Evolutionary conservation across 805 yeast species (phyloP).

Genomic region (Komagataella kurtzmanii): DNA sequence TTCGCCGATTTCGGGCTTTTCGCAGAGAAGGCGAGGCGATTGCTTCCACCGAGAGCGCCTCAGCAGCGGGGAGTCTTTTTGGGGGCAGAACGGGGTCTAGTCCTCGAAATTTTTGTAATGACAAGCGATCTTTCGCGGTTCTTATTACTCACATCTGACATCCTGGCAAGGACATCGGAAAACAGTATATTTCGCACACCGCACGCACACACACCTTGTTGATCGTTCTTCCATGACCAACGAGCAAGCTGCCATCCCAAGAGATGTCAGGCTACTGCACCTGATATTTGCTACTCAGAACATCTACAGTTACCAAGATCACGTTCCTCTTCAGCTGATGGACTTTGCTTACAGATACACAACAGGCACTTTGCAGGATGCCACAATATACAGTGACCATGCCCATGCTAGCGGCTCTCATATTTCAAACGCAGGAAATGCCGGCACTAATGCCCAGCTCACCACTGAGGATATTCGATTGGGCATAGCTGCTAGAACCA

Average conservation of each 20-base stretch:
- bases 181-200: background rate
- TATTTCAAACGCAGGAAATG: constrained; percentile 23
- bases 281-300: constrained; percentile 89
- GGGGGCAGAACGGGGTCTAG: background rate
- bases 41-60: background rate
- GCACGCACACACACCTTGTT: background rate
- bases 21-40: background rate
- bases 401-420: constrained; percentile 26
- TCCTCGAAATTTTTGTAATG: background rate
- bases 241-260: constrained; percentile 34
- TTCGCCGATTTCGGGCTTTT: background rate
- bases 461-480: constrained; percentile 84
- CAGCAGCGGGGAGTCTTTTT: background rate
- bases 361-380: constrained; percentile 75
- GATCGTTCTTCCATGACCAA: background rate
- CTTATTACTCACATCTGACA: background rate
- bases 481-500: constrained; percentile 90
- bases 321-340: constrained; percentile 91
- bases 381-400: constrained; percentile 80
- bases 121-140: background rate
- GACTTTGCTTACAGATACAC: constrained; percentile 93
- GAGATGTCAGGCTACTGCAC: constrained; percentile 87
- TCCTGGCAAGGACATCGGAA: background rate
- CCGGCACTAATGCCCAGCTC: constrained; percentile 32
- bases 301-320: constrained; percentile 84